These are phyloP conservation scores for Thielaviopsis euricoi DNA, from an alignment of 2,329 filamentous ascomycete genomes.

Conservation along the genomic window DNA sequence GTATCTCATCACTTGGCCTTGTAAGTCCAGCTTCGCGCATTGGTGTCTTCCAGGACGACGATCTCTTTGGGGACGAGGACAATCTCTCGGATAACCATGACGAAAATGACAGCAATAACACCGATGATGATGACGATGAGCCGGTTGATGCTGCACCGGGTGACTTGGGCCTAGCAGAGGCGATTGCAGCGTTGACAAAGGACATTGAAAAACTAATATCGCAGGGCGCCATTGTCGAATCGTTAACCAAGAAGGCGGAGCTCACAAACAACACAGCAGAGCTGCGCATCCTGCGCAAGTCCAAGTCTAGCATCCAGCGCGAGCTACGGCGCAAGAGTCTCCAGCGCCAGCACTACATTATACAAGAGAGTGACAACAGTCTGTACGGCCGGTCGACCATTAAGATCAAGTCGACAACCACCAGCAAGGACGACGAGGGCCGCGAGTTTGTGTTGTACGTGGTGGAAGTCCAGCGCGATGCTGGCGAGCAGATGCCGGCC, in stretches of 20 bases:
- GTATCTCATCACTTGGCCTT: constrained; percentile 76
- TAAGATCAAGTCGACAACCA: constrained; percentile 81
- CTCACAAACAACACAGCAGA: constrained; percentile 94
- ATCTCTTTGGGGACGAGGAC: constrained; percentile 80
- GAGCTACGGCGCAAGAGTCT: constrained; percentile 90
- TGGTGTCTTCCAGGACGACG: constrained; percentile 85
- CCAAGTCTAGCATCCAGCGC: constrained; percentile 78
- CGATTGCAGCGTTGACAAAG: constrained; percentile 70
- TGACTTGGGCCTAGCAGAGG: constrained; percentile 82
- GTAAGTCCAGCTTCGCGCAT: constrained; percentile 76
- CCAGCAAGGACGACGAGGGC: constrained; percentile 80
- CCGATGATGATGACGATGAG: constrained; percentile 53
- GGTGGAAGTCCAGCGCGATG: constrained; percentile 76
- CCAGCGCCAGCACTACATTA: constrained; percentile 88
- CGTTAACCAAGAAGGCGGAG: constrained; percentile 83
- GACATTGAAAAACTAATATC: constrained; percentile 80
- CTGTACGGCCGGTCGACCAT: constrained; percentile 82
- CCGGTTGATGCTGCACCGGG: constrained; percentile 91
- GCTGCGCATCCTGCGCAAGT: constrained; percentile 79
- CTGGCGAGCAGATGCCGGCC: constrained; percentile 92
- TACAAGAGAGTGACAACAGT: constrained; percentile 96
- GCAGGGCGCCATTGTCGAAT: constrained; percentile 83
- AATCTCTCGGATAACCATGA: constrained; percentile 75
- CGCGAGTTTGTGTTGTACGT: constrained; percentile 89
- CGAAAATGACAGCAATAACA: constrained; percentile 42